Evolutionary conservation across 805 yeast genomes (phyloP).

Genomic region (Candida rishiriensis): DNA sequence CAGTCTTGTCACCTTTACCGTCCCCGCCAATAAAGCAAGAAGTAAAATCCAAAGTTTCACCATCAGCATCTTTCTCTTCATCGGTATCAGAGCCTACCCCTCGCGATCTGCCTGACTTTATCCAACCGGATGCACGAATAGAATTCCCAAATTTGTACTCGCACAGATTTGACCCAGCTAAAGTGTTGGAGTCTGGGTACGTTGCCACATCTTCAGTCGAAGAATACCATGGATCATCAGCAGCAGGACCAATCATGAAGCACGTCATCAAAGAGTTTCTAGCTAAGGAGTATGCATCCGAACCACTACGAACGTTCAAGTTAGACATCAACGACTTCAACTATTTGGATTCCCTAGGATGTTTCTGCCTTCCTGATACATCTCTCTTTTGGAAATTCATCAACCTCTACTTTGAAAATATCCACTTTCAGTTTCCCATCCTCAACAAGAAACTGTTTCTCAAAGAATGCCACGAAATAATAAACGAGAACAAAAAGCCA

Average conservation of each 20-base stretch:
- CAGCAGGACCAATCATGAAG: conserved; percentile 27
- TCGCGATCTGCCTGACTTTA: conserved; percentile 11
- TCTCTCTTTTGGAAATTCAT: conserved; percentile 58
- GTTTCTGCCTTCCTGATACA: conserved; percentile 61
- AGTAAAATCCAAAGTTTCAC: not conserved
- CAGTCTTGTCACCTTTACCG: no score
- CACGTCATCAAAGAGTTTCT: conserved; percentile 25
- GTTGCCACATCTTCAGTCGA: conserved; percentile 13
- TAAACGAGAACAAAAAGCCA: conserved; percentile 30
- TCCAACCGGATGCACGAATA: conserved; percentile 20
- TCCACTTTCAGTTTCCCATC: conserved; percentile 69
- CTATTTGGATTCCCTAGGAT: conserved; percentile 39
- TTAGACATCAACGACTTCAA: conserved; percentile 16
- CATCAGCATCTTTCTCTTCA: not conserved
- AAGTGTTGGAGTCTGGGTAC: conserved; percentile 13
- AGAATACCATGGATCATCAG: conserved; percentile 32
- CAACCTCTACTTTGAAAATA: conserved; percentile 53
- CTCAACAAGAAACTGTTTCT: conserved; percentile 60
- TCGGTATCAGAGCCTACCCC: not conserved
- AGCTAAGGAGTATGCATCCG: conserved; percentile 2
- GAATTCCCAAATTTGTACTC: conserved; percentile 22
- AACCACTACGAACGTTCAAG: conserved; percentile 5
- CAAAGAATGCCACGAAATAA: conserved; percentile 27
- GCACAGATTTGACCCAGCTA: conserved; percentile 18
- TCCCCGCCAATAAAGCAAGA: no score